Evolutionary conservation across 169 alveolate genomes (phyloP).

Genomic region (Cyclospora cayetanensis): DNA sequence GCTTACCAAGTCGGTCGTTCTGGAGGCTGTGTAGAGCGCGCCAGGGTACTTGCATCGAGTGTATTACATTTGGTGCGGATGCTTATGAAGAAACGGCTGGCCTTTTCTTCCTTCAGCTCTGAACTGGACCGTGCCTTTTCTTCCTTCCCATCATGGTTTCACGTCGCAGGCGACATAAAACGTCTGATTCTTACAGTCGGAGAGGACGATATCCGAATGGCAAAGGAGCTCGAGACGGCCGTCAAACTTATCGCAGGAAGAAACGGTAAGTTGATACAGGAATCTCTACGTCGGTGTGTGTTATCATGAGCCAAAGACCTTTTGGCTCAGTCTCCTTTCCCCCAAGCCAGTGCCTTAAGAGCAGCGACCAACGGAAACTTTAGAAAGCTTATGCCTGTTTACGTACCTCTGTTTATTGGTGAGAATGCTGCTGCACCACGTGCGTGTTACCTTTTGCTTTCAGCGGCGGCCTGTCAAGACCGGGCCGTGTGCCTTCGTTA

Average conservation of each 20-base stretch:
- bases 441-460: neutral
- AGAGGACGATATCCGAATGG: neutral
- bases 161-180: constrained; percentile 39
- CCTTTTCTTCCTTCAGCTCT: constrained; percentile 35
- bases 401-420: neutral
- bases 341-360: neutral
- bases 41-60: constrained; percentile 16
- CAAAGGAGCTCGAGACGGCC: neutral
- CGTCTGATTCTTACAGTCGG: neutral
- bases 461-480: constrained; percentile 51
- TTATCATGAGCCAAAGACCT: no score
- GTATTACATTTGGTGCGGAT: constrained; percentile 52
- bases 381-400: neutral
- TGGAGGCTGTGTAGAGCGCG: constrained; percentile 56
- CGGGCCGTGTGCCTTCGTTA: neutral
- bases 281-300: no score
- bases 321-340: no score
- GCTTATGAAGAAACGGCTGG: neutral
- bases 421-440: neutral
- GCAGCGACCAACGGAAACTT: neutral
- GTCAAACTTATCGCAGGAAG: neutral
- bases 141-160: constrained; percentile 46
- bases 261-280: neutral
- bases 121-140: constrained; percentile 44
- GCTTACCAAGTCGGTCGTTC: constrained; percentile 60